These are phyloP conservation scores for Candida anglica DNA, from an alignment of 805 yeast species.

Conservation along the genomic window DNA sequence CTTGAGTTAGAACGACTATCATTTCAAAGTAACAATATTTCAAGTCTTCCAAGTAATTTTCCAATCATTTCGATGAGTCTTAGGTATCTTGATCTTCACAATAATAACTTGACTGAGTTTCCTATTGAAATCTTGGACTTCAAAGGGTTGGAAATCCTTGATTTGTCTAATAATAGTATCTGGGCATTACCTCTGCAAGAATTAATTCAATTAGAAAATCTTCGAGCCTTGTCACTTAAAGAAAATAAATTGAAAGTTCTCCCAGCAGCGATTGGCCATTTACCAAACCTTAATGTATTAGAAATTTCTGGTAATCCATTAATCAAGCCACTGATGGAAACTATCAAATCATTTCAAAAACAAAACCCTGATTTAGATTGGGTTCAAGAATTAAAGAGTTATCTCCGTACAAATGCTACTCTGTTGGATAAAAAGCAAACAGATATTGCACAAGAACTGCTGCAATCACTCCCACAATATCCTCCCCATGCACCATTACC, in stretches of 20 bases:
- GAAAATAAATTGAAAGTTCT: conserved; percentile 54
- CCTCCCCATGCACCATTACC: neutral
- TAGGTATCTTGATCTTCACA: conserved; percentile 62
- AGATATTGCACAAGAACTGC: conserved; percentile 7
- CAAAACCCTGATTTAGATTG: conserved; percentile 42
- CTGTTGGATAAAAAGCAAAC: conserved; percentile 21
- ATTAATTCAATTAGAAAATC: conserved; percentile 35
- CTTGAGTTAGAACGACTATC: conserved; percentile 47
- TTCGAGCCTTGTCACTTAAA: conserved; percentile 59
- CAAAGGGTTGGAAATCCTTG: conserved; percentile 56
- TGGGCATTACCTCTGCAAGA: conserved; percentile 43
- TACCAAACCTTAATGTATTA: conserved; percentile 50
- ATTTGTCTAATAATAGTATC: conserved; percentile 56
- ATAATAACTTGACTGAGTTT: conserved; percentile 50
- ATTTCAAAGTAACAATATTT: conserved; percentile 48
- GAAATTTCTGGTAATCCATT: conserved; percentile 64
- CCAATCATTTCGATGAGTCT: conserved; percentile 37
- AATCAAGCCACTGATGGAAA: conserved; percentile 41
- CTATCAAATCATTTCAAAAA: conserved; percentile 28
- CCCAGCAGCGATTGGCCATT: conserved; percentile 48
- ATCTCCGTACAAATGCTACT: conserved; percentile 31
- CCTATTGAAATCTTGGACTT: conserved; percentile 43
- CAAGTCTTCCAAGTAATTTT: conserved; percentile 46
- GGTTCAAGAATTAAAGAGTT: conserved; percentile 37
- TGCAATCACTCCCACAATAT: conserved; percentile 5